phyloP scores from a whole-genome alignment of 78 protist species.

The Dictyostelium discoideum region dicty_2.7 NC_007088.5:5614001-5614500 shows the following conservation, averaged over 20 bases:
- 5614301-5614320: constrained; percentile 79
- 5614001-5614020: background rate
- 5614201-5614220: constrained; percentile 47
- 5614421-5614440: background rate
- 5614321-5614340: constrained; percentile 64
- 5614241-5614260: background rate
- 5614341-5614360: constrained; percentile 60
- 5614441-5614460: background rate
- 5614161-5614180: constrained; percentile 50
- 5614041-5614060: too few species aligned
- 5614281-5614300: constrained; percentile 79
- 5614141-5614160: constrained; percentile 51
- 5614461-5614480: constrained; percentile 9
- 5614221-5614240: background rate
- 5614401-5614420: background rate
- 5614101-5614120: constrained; percentile 62
- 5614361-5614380: constrained; percentile 87
- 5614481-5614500: constrained; percentile 82
- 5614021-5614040: background rate
- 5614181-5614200: constrained; percentile 72
- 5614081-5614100: background rate
- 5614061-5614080: background rate
- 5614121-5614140: constrained; percentile 71
- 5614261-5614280: constrained; percentile 14
- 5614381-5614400: constrained; percentile 70